Evolutionary conservation across 2,329 filamentous ascomycete species (phyloP).

Genomic region (Venturia oleaginea): DNA sequence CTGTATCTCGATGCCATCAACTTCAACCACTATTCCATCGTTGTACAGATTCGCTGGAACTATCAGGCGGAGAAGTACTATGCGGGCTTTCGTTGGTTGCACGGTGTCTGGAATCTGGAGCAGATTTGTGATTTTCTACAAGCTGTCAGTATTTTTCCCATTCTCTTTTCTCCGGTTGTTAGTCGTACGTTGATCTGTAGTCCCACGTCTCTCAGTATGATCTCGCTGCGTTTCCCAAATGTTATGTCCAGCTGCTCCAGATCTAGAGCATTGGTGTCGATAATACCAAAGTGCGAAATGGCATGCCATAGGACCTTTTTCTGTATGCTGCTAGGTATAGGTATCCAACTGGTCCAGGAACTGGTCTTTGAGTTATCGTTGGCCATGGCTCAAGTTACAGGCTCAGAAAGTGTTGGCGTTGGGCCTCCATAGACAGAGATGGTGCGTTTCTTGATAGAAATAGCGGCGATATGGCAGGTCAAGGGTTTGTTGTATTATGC

Average conservation of each 20-base stretch:
- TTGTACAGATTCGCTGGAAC: constrained; percentile 83
- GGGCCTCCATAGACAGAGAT: neutral
- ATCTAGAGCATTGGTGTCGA: constrained; percentile 81
- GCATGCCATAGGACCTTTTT: constrained; percentile 84
- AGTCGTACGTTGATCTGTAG: constrained; percentile 62
- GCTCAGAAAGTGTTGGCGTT: constrained; percentile 2
- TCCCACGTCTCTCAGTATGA: constrained; percentile 82
- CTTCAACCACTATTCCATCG: constrained; percentile 71
- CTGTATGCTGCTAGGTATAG: constrained; percentile 70
- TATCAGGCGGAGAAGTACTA: constrained; percentile 68
- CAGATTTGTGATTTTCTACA: constrained; percentile 69
- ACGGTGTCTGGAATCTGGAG: constrained; percentile 66
- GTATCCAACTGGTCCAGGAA: constrained; percentile 35
- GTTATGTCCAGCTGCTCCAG: constrained; percentile 78
- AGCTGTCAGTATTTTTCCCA: constrained; percentile 14
- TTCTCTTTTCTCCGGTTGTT: constrained; percentile 17
- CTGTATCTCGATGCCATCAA: constrained; percentile 70
- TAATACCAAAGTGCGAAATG: constrained; percentile 59
- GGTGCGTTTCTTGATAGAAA: neutral
- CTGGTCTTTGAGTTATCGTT: neutral
- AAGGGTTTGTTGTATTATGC: neutral
- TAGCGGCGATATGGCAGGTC: neutral
- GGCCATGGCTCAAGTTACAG: constrained; percentile 4
- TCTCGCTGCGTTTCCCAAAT: constrained; percentile 69
- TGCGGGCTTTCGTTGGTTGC: constrained; percentile 62